Evolutionary conservation across 371 early-diverging fungal genomes (phyloP).

Genomic region (Zychaea mexicana): DNA sequence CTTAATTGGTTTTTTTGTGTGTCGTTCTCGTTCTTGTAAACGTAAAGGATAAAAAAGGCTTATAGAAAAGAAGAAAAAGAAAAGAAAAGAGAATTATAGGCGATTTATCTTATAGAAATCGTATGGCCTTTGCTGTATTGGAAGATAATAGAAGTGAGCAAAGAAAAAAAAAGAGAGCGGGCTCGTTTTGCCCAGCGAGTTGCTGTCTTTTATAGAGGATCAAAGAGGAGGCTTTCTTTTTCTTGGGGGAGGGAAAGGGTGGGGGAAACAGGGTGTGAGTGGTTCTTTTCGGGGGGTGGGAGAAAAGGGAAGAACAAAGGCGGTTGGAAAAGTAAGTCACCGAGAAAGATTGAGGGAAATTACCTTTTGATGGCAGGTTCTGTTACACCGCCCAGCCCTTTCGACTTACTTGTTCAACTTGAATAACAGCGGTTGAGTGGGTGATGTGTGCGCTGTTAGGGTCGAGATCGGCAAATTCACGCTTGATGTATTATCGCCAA

Average conservation of each 20-base stretch:
- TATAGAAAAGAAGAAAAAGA: not conserved
- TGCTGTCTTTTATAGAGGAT: slow-evolving; percentile 4
- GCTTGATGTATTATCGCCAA: not conserved
- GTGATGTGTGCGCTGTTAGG: too few relatives aligned
- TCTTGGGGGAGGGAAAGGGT: not conserved
- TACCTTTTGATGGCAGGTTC: too few relatives aligned
- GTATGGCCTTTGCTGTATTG: not conserved
- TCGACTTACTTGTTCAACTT: too few relatives aligned
- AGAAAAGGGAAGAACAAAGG: slow-evolving; percentile 2
- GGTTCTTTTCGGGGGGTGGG: slow-evolving; percentile 14
- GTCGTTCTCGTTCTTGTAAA: slow-evolving; percentile 19
- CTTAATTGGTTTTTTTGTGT: not conserved
- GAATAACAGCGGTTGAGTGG: too few relatives aligned
- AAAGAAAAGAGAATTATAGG: too few relatives aligned
- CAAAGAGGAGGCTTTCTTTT: not conserved
- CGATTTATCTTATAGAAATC: too few relatives aligned
- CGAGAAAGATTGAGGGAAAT: too few relatives aligned
- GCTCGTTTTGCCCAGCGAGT: not conserved
- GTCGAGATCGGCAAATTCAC: slow-evolving; percentile 12
- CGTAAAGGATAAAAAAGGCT: too few relatives aligned
- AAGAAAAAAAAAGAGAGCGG: not conserved
- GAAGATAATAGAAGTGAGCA: not conserved
- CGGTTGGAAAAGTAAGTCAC: slow-evolving; percentile 15
- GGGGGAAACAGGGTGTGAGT: not conserved
- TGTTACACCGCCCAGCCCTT: too few relatives aligned